Conservation (phyloP, 768 basidiomycete species). For the Podaxis sp. region DNA sequence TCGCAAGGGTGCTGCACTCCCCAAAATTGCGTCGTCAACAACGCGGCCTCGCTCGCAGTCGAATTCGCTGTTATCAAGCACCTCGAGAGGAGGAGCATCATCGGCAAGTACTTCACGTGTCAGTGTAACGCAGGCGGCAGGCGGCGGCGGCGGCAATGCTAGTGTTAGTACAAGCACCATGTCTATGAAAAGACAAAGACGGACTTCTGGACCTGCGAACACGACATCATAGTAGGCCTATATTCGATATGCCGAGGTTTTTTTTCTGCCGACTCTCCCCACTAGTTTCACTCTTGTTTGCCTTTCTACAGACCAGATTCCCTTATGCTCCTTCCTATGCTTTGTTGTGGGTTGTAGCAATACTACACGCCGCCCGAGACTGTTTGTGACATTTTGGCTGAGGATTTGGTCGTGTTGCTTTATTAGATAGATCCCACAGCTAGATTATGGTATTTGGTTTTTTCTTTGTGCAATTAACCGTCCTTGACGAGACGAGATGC, state of each 20-base stretch:
- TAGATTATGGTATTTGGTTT: constrained; percentile 10
- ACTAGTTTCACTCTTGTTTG: constrained; percentile 10
- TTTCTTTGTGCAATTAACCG: background rate
- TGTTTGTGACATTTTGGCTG: constrained; percentile 8
- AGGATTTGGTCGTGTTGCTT: constrained; percentile 4
- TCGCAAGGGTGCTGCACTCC: constrained; percentile 64
- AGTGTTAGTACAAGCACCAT: constrained; percentile 30
- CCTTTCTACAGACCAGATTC: constrained; percentile 12
- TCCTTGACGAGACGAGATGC: background rate
- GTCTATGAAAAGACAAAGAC: constrained; percentile 78
- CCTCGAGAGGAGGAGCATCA: constrained; percentile 40
- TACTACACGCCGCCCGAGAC: background rate
- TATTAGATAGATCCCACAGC: constrained; percentile 2
- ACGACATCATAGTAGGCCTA: constrained; percentile 19
- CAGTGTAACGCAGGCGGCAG: constrained; percentile 25
- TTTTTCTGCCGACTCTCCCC: constrained; percentile 18
- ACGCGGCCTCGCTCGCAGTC: constrained; percentile 76
- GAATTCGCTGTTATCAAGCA: constrained; percentile 50
- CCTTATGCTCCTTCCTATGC: constrained; percentile 23
- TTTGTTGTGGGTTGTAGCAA: constrained; percentile 37
- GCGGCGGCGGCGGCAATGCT: constrained; percentile 30
- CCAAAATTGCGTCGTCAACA: constrained; percentile 76
- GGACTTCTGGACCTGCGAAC: constrained; percentile 59
- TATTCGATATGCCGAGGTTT: constrained; percentile 5
- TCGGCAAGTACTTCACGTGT: constrained; percentile 27